These are phyloP conservation scores for Bocquillonia castaneifolia DNA, from an alignment of 441 rosid genomes.

Conservation along the genomic window DNA sequence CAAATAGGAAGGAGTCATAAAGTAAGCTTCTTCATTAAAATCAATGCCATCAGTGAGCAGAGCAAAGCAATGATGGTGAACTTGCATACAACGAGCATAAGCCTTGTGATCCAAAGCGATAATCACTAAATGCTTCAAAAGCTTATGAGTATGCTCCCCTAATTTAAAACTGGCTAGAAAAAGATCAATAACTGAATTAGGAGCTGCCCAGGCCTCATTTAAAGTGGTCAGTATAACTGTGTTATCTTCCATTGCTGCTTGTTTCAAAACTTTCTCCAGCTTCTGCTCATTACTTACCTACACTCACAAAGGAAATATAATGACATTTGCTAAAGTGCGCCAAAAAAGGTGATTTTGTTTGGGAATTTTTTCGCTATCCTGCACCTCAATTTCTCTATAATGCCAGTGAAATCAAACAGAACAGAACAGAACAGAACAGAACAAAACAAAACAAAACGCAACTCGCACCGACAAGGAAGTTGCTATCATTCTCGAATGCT, in stretches of 20 bases:
- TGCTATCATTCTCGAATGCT: too few relatives aligned
- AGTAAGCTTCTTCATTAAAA: slow-evolving; percentile 59
- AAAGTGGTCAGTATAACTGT: slow-evolving; percentile 74
- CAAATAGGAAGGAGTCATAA: slow-evolving; percentile 64
- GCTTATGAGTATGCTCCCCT: slow-evolving; percentile 50
- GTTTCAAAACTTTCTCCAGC: slow-evolving; percentile 52
- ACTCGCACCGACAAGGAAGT: too few relatives aligned
- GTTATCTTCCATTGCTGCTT: slow-evolving; percentile 54
- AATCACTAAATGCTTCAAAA: slow-evolving; percentile 68
- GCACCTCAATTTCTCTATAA: neutral
- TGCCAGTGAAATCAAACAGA: too few relatives aligned
- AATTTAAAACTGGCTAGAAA: slow-evolving; percentile 63
- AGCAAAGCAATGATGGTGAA: slow-evolving; percentile 58
- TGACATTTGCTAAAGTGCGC: neutral
- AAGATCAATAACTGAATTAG: slow-evolving; percentile 56
- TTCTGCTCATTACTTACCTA: slow-evolving; percentile 32
- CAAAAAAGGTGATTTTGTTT: neutral
- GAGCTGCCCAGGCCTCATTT: slow-evolving; percentile 80
- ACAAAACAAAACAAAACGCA: too few relatives aligned
- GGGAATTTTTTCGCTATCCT: neutral
- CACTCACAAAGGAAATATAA: neutral
- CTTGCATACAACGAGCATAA: slow-evolving; percentile 39
- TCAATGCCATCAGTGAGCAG: slow-evolving; percentile 58
- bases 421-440: too few relatives aligned
- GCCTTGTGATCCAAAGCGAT: slow-evolving; percentile 66